These are phyloP conservation scores for Fraxinus sp. DNA, from an alignment of 305 asterid species.

Conservation along the genomic window DNA sequence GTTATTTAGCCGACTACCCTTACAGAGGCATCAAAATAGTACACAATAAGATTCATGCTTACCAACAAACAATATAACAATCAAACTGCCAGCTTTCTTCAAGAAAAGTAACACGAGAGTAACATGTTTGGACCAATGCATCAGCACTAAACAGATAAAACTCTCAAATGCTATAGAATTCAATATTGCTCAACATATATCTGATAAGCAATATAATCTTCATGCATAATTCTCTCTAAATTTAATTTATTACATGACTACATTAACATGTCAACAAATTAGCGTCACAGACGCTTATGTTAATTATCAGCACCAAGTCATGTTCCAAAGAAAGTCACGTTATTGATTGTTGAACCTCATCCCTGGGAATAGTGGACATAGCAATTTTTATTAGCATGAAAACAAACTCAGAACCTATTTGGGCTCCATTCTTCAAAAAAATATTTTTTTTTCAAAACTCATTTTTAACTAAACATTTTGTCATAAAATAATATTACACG, in stretches of 20 bases:
- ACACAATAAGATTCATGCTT: conserved; percentile 16
- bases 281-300: neutral
- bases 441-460: neutral
- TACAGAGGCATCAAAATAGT: conserved; percentile 27
- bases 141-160: neutral
- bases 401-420: neutral
- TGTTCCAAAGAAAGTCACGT: neutral
- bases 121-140: neutral
- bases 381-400: neutral
- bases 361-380: neutral
- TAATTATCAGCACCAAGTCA: neutral
- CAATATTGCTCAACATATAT: neutral
- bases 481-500: neutral
- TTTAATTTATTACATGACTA: neutral
- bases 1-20: conserved; percentile 61
- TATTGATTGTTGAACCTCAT: neutral
- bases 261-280: neutral
- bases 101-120: neutral
- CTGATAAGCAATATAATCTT: neutral
- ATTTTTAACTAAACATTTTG: neutral
- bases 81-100: neutral
- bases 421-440: neutral
- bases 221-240: neutral
- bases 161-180: neutral
- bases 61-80: neutral